A percentile compares a stretch with the other conserved stretches of the same genome.
These are phyloP conservation scores for Striga asiatica DNA, from an alignment of 257 asterid species.

Conservation along the genomic window DNA sequence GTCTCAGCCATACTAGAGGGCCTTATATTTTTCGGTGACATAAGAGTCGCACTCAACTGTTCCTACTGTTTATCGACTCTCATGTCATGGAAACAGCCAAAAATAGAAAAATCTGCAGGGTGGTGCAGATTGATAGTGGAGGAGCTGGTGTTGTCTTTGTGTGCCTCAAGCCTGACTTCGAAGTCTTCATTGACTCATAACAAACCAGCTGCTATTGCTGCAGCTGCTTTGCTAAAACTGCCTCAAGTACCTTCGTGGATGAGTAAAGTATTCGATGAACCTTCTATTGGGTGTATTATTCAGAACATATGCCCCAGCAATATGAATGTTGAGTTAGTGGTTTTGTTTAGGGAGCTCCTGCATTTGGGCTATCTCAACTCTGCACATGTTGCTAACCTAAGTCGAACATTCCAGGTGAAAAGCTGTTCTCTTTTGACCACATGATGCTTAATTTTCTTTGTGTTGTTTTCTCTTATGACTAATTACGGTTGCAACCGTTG, in stretches of 20 bases:
- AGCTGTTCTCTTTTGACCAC: not conserved
- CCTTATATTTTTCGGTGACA: constrained; percentile 46
- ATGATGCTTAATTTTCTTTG: not conserved
- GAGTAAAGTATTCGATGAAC: constrained; percentile 43
- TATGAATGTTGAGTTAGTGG: constrained; percentile 48
- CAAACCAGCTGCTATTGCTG: constrained; percentile 57
- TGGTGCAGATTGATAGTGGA: constrained; percentile 86
- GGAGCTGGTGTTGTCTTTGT: constrained; percentile 67
- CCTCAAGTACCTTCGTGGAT: constrained; percentile 49
- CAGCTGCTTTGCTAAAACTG: constrained; percentile 50
- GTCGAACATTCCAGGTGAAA: constrained; percentile 65
- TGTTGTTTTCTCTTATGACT: not conserved
- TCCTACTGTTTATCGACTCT: constrained; percentile 58
- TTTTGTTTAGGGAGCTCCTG: constrained; percentile 58
- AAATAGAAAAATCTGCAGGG: constrained; percentile 18
- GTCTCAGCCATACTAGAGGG: constrained; percentile 61
- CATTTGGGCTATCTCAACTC: constrained; percentile 48
- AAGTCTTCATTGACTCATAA: constrained; percentile 36
- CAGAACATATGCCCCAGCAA: constrained; percentile 38
- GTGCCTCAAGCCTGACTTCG: constrained; percentile 47
- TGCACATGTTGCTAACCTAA: constrained; percentile 45
- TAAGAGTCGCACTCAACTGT: constrained; percentile 51
- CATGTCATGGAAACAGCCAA: constrained; percentile 41
- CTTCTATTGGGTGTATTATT: constrained; percentile 39
- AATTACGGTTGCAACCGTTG: not conserved